A percentile compares a stretch with the other conserved stretches of the same genome.
phyloP scores from a whole-genome alignment of 2,329 filamentous ascomycete genomes.

The Xenosphaeropsis pyriputrescens region DNA sequence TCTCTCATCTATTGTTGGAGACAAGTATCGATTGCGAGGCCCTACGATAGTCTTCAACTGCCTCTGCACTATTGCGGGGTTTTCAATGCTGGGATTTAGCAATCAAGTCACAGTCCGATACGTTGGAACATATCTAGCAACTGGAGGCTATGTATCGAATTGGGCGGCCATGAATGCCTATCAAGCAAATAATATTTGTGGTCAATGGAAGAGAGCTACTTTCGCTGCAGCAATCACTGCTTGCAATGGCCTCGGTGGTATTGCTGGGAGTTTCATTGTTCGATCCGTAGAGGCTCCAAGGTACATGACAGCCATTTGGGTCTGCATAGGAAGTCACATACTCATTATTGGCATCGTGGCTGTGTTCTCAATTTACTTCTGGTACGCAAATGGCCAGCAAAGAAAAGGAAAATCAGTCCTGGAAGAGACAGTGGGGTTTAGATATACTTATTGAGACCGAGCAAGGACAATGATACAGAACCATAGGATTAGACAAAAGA shows the following conservation, averaged over 20 bases:
- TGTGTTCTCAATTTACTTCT: conserved; percentile 37
- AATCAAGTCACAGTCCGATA: conserved; percentile 14
- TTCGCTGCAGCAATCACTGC: conserved; percentile 64
- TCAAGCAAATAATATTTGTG: conserved; percentile 78
- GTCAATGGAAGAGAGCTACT: conserved; percentile 80
- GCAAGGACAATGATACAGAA: too few species aligned
- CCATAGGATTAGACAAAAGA: conserved; percentile 3
- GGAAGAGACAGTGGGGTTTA: conserved; percentile 21
- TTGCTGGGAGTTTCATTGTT: conserved; percentile 57
- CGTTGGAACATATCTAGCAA: conserved; percentile 25
- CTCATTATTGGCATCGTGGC: conserved; percentile 38
- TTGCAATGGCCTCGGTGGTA: conserved; percentile 67
- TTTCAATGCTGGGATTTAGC: conserved; percentile 16
- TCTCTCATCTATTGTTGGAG: conserved; percentile 37
- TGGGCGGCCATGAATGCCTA: conserved; percentile 67
- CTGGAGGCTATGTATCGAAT: conserved; percentile 64
- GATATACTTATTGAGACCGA: conserved; percentile 15
- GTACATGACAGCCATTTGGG: conserved; percentile 52
- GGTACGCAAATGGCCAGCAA: conserved; percentile 32
- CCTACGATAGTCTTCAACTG: conserved; percentile 16
- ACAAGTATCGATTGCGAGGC: conserved; percentile 31
- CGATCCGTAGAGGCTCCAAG: conserved; percentile 42
- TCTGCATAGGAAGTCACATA: conserved; percentile 50
- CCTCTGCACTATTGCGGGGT: conserved; percentile 13
- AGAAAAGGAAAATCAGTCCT: conserved; percentile 29